Evolutionary conservation across 345 rosid genomes (phyloP).

Genomic region (Linum lewisii): DNA sequence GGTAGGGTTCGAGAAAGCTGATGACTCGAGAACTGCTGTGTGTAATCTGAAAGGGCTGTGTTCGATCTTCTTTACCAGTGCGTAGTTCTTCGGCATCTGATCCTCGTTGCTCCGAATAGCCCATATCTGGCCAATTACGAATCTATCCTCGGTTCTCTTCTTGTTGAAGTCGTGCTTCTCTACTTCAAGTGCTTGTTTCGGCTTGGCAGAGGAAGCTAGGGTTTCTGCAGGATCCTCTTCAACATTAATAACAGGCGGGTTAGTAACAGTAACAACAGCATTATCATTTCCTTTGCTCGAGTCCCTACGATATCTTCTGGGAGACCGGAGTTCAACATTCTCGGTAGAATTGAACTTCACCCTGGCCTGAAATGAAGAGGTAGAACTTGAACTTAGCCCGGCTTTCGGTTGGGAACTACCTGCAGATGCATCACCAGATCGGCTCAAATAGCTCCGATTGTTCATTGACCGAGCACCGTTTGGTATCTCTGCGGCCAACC

Average conservation of each 20-base stretch:
- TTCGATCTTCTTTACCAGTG: constrained; percentile 36
- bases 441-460: not conserved
- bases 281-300: constrained; percentile 16
- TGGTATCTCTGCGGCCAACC: constrained; percentile 22
- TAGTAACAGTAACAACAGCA: constrained; percentile 8
- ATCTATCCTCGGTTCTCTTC: constrained; percentile 32
- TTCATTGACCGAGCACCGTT: not conserved
- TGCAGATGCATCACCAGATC: not conserved
- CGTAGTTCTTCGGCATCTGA: constrained; percentile 40
- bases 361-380: no score
- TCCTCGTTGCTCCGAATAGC: constrained; percentile 28
- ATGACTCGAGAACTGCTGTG: constrained; percentile 33
- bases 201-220: not conserved
- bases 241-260: not conserved
- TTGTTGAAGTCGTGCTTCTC: constrained; percentile 24
- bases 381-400: not conserved
- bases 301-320: constrained; percentile 34
- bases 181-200: constrained; percentile 9
- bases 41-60: constrained; percentile 29
- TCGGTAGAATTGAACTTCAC: constrained; percentile 11
- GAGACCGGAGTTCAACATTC: constrained; percentile 11
- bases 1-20: constrained; percentile 8
- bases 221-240: constrained; percentile 3
- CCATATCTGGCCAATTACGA: constrained; percentile 39
- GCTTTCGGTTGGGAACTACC: constrained; percentile 1